These are phyloP conservation scores for Melaleuca quinquenervia DNA, from an alignment of 345 rosid genomes.

Conservation along the genomic window DNA sequence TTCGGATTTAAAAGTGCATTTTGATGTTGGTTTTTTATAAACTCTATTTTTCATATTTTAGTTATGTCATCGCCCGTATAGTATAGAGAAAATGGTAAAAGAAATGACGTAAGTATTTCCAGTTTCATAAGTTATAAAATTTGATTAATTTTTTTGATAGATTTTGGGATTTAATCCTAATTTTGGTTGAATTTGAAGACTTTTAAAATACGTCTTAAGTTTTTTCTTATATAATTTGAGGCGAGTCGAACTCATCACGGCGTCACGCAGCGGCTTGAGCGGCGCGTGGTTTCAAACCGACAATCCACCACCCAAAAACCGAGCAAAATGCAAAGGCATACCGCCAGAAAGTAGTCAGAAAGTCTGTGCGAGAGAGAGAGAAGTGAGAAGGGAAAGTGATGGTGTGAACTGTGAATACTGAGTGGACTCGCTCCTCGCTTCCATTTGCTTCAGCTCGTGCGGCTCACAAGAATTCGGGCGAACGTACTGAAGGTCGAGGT, in stretches of 20 bases:
- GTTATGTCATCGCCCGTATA: too few species aligned
- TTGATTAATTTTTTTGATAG: too few species aligned
- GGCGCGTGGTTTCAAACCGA: not conserved
- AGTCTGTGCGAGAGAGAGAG: not conserved
- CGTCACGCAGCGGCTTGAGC: not conserved
- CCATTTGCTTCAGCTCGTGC: not conserved
- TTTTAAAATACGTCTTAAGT: not conserved
- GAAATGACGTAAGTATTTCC: too few species aligned
- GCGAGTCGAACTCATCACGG: not conserved
- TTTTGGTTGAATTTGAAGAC: too few species aligned
- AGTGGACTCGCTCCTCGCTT: not conserved
- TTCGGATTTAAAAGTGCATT: too few species aligned
- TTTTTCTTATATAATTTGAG: not conserved
- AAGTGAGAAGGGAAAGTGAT: not conserved
- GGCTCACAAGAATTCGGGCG: too few species aligned
- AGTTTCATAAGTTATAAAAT: too few species aligned
- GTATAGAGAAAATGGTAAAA: too few species aligned
- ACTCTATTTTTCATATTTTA: too few species aligned
- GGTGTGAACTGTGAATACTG: too few species aligned
- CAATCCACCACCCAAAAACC: not conserved
- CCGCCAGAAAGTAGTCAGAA: not conserved
- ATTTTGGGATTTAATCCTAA: too few species aligned
- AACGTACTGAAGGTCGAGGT: not conserved
- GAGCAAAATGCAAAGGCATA: not conserved
- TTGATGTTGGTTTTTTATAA: too few species aligned